Evolutionary conservation across 1,139 yeast species (phyloP).

Genomic region (Pichia sp.): DNA sequence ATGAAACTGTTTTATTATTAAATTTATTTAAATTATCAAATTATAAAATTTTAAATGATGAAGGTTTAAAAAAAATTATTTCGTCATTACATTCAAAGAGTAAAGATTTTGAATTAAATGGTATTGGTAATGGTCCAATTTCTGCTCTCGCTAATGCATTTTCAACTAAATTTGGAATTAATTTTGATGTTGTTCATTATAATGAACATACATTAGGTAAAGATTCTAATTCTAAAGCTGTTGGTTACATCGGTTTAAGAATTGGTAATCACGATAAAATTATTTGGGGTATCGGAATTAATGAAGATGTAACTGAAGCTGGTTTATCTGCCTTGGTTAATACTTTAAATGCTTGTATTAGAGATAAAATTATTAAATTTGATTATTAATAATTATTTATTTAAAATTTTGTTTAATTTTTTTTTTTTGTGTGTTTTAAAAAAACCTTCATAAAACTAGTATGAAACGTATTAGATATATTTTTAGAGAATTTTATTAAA

Average conservation of each 20-base stretch:
- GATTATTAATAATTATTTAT: too few relatives aligned
- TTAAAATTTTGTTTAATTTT: too few relatives aligned
- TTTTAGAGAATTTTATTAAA: too few relatives aligned
- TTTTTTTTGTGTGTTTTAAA: too few relatives aligned
- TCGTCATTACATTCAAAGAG: too few relatives aligned
- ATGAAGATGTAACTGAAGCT: conserved; percentile 90
- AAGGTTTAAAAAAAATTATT: conserved; percentile 42
- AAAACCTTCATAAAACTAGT: too few relatives aligned
- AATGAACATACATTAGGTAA: conserved; percentile 90
- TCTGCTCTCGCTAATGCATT: conserved; percentile 85
- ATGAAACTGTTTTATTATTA: conserved; percentile 22
- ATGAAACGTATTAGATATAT: too few relatives aligned
- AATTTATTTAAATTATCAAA: conserved; percentile 41
- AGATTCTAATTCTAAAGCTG: conserved; percentile 84
- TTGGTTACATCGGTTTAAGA: conserved; percentile 59
- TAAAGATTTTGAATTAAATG: conserved; percentile 43
- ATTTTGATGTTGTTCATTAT: conserved; percentile 72
- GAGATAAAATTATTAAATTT: conserved; percentile 15
- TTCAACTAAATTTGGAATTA: conserved; percentile 45
- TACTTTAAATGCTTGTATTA: conserved; percentile 45
- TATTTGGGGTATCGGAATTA: conserved; percentile 91
- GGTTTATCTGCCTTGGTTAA: conserved; percentile 76
- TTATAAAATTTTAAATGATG: conserved; percentile 32
- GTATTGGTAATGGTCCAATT: conserved; percentile 92
- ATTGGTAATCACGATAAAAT: conserved; percentile 24